phyloP scores from a whole-genome alignment of 1,284 basidiomycete species.

The Ustilago sp. region DNA sequence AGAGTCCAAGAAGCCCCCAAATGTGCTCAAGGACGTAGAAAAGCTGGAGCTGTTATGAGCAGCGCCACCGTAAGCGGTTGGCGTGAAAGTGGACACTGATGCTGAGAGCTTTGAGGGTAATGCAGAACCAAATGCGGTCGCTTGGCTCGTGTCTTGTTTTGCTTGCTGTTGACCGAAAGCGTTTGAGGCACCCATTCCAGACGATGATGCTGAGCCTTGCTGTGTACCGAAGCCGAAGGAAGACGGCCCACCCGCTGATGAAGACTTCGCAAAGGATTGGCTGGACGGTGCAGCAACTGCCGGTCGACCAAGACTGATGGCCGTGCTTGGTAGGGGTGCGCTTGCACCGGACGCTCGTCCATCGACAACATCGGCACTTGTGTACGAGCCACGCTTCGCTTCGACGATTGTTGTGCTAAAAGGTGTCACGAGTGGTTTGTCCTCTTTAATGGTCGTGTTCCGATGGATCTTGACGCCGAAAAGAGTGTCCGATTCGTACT shows the following conservation, averaged over 20 bases:
- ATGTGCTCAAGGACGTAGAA: background rate
- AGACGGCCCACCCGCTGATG: background rate
- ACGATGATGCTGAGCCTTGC: background rate
- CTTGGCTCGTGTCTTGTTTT: conserved; percentile 8
- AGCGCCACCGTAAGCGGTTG: conserved; percentile 4
- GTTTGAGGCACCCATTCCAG: background rate
- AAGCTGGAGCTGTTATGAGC: background rate
- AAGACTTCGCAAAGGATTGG: conserved; percentile 6
- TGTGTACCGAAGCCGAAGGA: conserved; percentile 15
- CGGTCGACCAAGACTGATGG: background rate
- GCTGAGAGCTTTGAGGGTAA: conserved; percentile 29
- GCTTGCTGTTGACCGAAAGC: conserved; percentile 20
- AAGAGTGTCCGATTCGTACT: conserved; percentile 39
- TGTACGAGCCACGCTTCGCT: conserved; percentile 76
- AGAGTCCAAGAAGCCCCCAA: conserved; percentile 15
- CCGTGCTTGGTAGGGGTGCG: conserved; percentile 5
- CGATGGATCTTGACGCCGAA: conserved; percentile 44
- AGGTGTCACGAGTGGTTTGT: conserved; percentile 68
- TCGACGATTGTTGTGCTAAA: conserved; percentile 77
- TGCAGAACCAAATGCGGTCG: conserved; percentile 15
- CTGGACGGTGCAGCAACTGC: background rate
- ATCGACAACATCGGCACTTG: conserved; percentile 82
- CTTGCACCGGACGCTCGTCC: conserved; percentile 71
- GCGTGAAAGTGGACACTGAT: conserved; percentile 27
- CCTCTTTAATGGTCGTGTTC: conserved; percentile 73